Conservation (phyloP, 2,329 filamentous ascomycete species). For the Chrysosporium keratinophilum region DNA sequence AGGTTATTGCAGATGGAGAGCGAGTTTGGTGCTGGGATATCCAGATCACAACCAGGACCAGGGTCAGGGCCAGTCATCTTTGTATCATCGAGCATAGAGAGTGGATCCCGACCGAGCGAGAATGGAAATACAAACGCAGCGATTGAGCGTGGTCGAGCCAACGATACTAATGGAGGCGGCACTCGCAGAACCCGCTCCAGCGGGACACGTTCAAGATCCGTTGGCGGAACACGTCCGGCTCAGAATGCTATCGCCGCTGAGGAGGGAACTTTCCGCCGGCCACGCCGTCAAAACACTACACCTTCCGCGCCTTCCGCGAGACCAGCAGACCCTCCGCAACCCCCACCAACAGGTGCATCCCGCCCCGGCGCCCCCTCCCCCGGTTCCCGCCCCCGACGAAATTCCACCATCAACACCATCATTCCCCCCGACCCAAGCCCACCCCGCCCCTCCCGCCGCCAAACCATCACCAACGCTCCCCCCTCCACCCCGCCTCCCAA, state of each 20-base stretch:
- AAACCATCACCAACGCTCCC: not conserved
- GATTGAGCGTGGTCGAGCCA: not conserved
- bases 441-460: not conserved
- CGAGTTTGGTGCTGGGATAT: slow-evolving; percentile 10
- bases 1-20: slow-evolving; percentile 10
- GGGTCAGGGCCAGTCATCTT: not conserved
- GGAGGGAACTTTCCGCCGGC: not conserved
- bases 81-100: not conserved
- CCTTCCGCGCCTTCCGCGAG: not conserved
- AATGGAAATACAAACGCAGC: no score
- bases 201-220: not conserved
- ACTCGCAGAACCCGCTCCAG: not conserved
- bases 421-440: not conserved
- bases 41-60: not conserved
- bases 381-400: not conserved
- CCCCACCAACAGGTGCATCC: not conserved
- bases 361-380: not conserved
- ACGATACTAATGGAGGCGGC: not conserved
- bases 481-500: not conserved
- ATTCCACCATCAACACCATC: not conserved
- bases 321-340: not conserved
- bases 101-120: not conserved
- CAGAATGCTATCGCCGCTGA: not conserved
- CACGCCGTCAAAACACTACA: not conserved
- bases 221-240: not conserved